Base-by-base conservation (phyloP, 345 rosid species). In the Citrus inodora region DNA sequence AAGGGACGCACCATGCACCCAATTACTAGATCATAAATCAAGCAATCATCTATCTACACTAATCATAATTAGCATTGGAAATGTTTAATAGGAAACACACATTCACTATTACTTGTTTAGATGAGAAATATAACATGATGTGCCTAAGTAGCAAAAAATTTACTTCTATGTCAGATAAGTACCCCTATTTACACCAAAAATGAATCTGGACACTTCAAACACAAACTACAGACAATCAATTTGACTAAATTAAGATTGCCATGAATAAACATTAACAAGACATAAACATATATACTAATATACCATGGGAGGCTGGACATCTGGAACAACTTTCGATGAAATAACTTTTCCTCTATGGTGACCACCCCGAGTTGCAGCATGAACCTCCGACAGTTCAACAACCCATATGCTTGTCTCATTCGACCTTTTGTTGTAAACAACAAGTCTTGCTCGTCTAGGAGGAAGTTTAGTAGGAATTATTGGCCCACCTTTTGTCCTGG, bases 261-360 rank as follows among this genome's bases (percentile, higher is more conserved):
- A 58, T 32, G 28, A 66, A 71, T 5, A 16, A 63, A 67, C 35
- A 40, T 14, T 27, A 56, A 27, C 14, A 13, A 21, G 66, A 37
- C 21, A 19, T 56, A 65, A 40, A 14, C 30, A n/a, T 19, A 35
- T 10, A 42, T 21, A 40, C 59, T 71, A 27, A 22, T 65, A 22
- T 81, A 92, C 97, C 97, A 92, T 90, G 28, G 97, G 92, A 80
- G 97, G 97, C 80, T 92, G 97, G 78, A 90, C 94, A 83, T 90
- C 82, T 17, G 91, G 91, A 78, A 92, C 83, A 76, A 92, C 91
- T 80, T 86, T 73, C 13, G 94, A 89, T 3, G 94, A 87, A 75
- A 90, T 80, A n/a, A 88, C 90, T 85, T 89, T 92, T 27, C 97
- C 97, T 76, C 94, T 88, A 19, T 92, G 94, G 76, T 89, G 94